These are phyloP conservation scores for Fusarium penzigii DNA, from an alignment of 2,329 filamentous ascomycete species.

Conservation along the genomic window DNA sequence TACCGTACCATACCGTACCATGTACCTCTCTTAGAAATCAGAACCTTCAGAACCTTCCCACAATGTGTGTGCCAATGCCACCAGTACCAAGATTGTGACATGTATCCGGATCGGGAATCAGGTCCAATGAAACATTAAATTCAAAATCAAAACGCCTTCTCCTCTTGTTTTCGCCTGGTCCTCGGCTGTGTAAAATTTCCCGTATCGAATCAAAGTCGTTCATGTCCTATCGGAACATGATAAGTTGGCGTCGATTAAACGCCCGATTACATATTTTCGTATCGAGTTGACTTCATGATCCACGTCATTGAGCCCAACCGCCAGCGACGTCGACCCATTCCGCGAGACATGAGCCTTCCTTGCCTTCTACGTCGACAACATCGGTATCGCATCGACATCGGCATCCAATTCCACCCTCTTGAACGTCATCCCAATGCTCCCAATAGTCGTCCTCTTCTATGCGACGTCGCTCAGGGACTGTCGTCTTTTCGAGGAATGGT, in stretches of 20 bases:
- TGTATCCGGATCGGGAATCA: conserved; percentile 11
- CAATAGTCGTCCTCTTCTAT: conserved; percentile 95
- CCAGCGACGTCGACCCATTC: conserved; percentile 98
- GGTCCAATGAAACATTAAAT: conserved; percentile 5
- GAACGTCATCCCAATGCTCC: conserved; percentile 81
- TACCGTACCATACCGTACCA: not conserved
- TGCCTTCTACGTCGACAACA: conserved; percentile 96
- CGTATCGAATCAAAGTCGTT: conserved; percentile 20
- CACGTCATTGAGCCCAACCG: conserved; percentile 71
- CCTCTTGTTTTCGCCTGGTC: conserved; percentile 18
- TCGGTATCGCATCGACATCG: conserved; percentile 96
- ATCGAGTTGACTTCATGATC: conserved; percentile 1
- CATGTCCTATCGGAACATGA: conserved; percentile 17
- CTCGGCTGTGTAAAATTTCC: conserved; percentile 14
- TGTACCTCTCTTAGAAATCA: not conserved
- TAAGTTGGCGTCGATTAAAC: conserved; percentile 9
- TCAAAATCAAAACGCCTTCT: conserved; percentile 29
- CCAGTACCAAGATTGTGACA: conserved; percentile 7
- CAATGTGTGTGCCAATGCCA: conserved; percentile 16
- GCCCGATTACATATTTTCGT: conserved; percentile 7
- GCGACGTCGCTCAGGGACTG: conserved; percentile 77
- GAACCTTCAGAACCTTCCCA: conserved; percentile 8
- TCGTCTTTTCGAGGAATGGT: conserved; percentile 81
- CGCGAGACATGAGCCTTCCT: conserved; percentile 89
- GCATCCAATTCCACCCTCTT: conserved; percentile 96